Conservation (phyloP, 257 asterid genomes). For the Nicotiana benthamiana region DNA sequence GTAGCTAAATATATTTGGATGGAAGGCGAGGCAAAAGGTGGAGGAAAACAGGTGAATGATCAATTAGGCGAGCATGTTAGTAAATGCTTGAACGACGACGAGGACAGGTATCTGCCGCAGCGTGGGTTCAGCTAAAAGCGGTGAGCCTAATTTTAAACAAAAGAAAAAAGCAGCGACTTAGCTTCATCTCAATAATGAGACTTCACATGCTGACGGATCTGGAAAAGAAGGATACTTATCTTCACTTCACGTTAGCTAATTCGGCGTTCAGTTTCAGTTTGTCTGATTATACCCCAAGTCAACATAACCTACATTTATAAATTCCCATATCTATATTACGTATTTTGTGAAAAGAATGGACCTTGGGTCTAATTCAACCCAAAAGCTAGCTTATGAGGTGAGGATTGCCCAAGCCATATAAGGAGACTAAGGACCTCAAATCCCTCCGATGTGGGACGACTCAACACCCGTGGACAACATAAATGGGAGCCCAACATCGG, state of each 20-base stretch:
- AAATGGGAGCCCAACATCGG: too few species aligned
- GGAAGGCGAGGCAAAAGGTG: too few species aligned
- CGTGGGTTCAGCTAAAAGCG: background rate
- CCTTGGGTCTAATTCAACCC: too few species aligned
- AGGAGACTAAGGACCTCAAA: too few species aligned
- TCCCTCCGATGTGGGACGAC: too few species aligned
- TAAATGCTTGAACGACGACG: background rate
- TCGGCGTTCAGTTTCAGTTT: background rate
- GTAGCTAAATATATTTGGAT: too few species aligned
- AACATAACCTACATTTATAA: background rate
- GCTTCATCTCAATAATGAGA: background rate
- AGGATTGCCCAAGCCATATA: too few species aligned
- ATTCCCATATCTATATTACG: background rate
- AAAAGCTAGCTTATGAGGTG: too few species aligned
- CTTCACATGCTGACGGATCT: background rate
- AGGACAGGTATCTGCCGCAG: constrained; percentile 3
- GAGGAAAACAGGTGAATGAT: background rate
- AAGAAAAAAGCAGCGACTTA: background rate
- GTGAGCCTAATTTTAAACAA: background rate
- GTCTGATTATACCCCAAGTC: background rate
- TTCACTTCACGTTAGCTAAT: background rate
- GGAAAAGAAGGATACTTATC: background rate
- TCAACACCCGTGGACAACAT: too few species aligned
- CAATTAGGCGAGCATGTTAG: background rate
- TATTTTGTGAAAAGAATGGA: too few species aligned